phyloP scores from a whole-genome alignment of 2,329 filamentous ascomycete genomes.

The Exophiala sp. region DNA sequence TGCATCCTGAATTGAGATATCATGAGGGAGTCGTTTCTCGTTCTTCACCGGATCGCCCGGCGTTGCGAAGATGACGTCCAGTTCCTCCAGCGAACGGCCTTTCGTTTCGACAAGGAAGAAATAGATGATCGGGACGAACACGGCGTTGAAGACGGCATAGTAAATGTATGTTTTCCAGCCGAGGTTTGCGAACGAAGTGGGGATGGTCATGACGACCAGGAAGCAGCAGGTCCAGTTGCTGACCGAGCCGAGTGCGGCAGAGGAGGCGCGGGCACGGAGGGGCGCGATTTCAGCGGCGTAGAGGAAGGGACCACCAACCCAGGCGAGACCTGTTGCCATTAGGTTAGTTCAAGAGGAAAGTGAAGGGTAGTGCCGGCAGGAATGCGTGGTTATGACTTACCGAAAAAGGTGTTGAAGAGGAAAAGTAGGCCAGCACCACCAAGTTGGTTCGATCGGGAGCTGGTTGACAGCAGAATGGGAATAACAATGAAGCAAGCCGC shows the following conservation, averaged over 20 bases:
- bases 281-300: conserved; percentile 49
- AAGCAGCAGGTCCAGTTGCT: conserved; percentile 49
- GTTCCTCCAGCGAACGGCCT: conserved; percentile 32
- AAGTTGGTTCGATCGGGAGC: no score
- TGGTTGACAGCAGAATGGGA: no score
- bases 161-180: conserved; percentile 43
- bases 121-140: conserved; percentile 46
- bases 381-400: no score
- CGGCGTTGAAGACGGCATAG: conserved; percentile 42
- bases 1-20: not conserved
- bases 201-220: conserved; percentile 41
- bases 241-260: conserved; percentile 45
- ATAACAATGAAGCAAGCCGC: no score
- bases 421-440: no score
- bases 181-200: conserved; percentile 39
- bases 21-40: not conserved
- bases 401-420: no score
- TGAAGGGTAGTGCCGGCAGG: no score
- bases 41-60: not conserved
- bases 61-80: conserved; percentile 30
- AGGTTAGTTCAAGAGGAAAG: no score
- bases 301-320: no score
- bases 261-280: conserved; percentile 46
- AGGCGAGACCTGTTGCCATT: no score
- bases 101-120: conserved; percentile 37